Evolutionary conservation across 2,329 filamentous ascomycete genomes (phyloP).

Genomic region (Pseudogymnoascus sp.): DNA sequence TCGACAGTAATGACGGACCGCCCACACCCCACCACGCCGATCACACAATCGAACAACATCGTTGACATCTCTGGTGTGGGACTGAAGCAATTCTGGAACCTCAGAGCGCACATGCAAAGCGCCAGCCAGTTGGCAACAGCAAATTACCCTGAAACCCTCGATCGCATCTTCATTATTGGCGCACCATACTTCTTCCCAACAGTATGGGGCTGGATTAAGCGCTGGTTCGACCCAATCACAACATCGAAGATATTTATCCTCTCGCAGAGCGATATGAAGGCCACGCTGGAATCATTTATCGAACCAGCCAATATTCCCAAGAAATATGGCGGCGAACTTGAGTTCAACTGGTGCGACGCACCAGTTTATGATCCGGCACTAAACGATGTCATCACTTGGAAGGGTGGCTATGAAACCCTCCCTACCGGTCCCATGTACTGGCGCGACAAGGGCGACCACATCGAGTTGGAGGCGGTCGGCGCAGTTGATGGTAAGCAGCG

Average conservation of each 20-base stretch:
- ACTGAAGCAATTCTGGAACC: slow-evolving; percentile 90
- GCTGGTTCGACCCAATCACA: slow-evolving; percentile 90
- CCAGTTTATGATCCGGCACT: slow-evolving; percentile 61
- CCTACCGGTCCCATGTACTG: slow-evolving; percentile 50
- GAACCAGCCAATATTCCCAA: slow-evolving; percentile 76
- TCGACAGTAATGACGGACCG: slow-evolving; percentile 68
- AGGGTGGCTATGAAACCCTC: slow-evolving; percentile 43
- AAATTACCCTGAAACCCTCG: slow-evolving; percentile 90
- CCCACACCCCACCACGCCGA: slow-evolving; percentile 68
- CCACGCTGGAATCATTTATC: slow-evolving; percentile 74
- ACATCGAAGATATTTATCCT: slow-evolving; percentile 96
- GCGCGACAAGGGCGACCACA: slow-evolving; percentile 33
- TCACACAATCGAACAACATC: slow-evolving; percentile 89
- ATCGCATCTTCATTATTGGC: slow-evolving; percentile 72
- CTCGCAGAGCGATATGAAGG: slow-evolving; percentile 58
- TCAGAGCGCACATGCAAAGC: slow-evolving; percentile 89
- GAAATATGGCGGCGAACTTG: slow-evolving; percentile 78
- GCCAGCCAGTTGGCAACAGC: slow-evolving; percentile 81
- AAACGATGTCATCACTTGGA: slow-evolving; percentile 42
- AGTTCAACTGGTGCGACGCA: slow-evolving; percentile 71
- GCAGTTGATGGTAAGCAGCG: slow-evolving; percentile 37
- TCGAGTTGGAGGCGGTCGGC: slow-evolving; percentile 45
- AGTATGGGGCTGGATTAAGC: slow-evolving; percentile 91
- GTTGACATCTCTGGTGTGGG: slow-evolving; percentile 85
- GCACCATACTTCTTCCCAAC: slow-evolving; percentile 87